Evolutionary conservation across 345 rosid genomes (phyloP), one percentile per base, ranked within the genome.

Genomic region (Eucalyptus cloeziana): DNA sequence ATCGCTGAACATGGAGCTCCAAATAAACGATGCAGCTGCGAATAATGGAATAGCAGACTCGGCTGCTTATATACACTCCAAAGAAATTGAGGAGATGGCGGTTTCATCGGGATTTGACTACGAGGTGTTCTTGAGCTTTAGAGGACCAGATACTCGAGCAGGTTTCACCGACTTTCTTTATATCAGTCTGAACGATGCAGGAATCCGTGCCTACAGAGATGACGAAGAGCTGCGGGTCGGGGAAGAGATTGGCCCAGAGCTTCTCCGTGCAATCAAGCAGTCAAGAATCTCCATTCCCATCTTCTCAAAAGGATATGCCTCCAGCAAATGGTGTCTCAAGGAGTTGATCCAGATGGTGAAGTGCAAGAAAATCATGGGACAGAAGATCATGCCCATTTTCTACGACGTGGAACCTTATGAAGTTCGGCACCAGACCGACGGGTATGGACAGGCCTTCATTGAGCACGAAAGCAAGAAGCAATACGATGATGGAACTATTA

Each of bases 141-240:
- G 64, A 58, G 64, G n/a, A 25, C 6, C 3, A 4, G 64, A 58
- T 58, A 58, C 64, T 58, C n/a, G n/a, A 9, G 14, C 14, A 58
- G 0, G 14, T 25, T 58, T 58, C 13, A 10, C n/a, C 6, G n/a
- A 58, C n/a, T 58, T 58, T 1, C 64, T 58, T 58, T 25, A 58
- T 25, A 0, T 4, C 3, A 25, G 64, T 1, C 13, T 58, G n/a
- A 58, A 0, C 1, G 7, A 58, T 58, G n/a, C 64, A 5, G n/a
- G 64, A 58, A 58, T 58, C 6, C 64, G 3, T 58, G 64, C 14
- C 1, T 58, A 25, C 7, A 58, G n/a, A 58, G 64, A 58, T 58
- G 64, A 25, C 1, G 14, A 58, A 25, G n/a, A 58, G n/a, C 1
- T 58, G 64, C n/a, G 1, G n/a, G 3, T 58, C 3, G 64, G n/a